A percentile compares a stretch with the other conserved stretches of the same genome.
phyloP scores from a whole-genome alignment of 495 filamentous ascomycete genomes.

The Penicillium arizonense region DNA sequence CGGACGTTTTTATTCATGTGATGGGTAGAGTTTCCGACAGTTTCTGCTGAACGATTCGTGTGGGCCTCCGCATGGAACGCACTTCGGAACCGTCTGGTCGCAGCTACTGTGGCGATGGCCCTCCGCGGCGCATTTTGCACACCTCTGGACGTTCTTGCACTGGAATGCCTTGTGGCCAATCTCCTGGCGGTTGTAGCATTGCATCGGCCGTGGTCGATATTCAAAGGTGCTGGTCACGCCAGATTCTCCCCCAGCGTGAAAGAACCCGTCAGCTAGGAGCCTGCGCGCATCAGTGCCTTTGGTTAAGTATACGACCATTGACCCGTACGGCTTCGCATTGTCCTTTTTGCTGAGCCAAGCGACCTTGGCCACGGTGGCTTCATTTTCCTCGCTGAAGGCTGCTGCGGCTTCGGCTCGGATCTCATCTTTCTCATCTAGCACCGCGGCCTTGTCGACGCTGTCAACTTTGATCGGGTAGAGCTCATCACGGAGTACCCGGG shows the following conservation, averaged over 20 bases:
- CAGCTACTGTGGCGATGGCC: slow-evolving; percentile 25
- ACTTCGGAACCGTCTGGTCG: slow-evolving; percentile 21
- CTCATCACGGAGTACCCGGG: slow-evolving; percentile 30
- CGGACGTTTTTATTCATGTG: slow-evolving; percentile 26
- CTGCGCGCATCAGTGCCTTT: slow-evolving; percentile 25
- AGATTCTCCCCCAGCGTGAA: slow-evolving; percentile 26
- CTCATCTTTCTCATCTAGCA: slow-evolving; percentile 21
- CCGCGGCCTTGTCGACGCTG: slow-evolving; percentile 25
- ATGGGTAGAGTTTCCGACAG: slow-evolving; percentile 22
- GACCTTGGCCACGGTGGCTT: slow-evolving; percentile 21
- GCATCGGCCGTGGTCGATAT: slow-evolving; percentile 19
- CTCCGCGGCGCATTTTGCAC: slow-evolving; percentile 23
- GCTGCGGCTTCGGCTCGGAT: slow-evolving; percentile 10
- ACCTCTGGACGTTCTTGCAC: slow-evolving; percentile 26
- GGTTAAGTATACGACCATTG: slow-evolving; percentile 33
- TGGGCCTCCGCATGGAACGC: slow-evolving; percentile 20
- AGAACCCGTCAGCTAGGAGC: slow-evolving; percentile 26
- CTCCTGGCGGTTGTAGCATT: slow-evolving; percentile 2
- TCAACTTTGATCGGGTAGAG: slow-evolving; percentile 34
- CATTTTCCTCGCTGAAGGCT: slow-evolving; percentile 22
- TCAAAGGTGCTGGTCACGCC: slow-evolving; percentile 25
- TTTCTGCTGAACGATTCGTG: slow-evolving; percentile 32
- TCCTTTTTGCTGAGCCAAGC: slow-evolving; percentile 33
- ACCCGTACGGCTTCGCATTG: slow-evolving; percentile 26
- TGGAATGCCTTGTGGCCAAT: background rate